A percentile compares a stretch with the other conserved stretches of the same genome.
phyloP scores from a whole-genome alignment of 306 rosid species.

The Cucurbita pepo region DNA sequence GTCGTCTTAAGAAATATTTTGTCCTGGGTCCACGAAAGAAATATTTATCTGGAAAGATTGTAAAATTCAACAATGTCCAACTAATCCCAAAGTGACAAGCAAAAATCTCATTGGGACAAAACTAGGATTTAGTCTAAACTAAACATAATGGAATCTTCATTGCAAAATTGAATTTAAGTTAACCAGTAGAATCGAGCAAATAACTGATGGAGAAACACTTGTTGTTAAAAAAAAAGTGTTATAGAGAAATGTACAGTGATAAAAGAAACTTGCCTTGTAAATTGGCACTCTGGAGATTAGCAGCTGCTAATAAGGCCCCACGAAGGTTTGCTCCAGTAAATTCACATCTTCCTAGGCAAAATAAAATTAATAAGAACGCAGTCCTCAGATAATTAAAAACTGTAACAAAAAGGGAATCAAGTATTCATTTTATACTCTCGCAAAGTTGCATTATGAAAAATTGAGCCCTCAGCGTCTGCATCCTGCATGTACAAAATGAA shows the following conservation, averaged over 20 bases:
- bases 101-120: background rate
- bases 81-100: background rate
- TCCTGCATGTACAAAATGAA: slow-evolving; percentile 34
- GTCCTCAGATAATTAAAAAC: slow-evolving; percentile 1
- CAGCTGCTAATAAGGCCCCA: slow-evolving; percentile 79
- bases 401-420: slow-evolving; percentile 2
- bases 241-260: background rate
- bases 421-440: slow-evolving; percentile 52
- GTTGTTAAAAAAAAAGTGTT: background rate
- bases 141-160: background rate
- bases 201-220: background rate
- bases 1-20: background rate
- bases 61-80: background rate
- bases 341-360: slow-evolving; percentile 86
- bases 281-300: slow-evolving; percentile 86
- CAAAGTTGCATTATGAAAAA: slow-evolving; percentile 75
- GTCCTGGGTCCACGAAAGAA: background rate
- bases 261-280: slow-evolving; percentile 54
- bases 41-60: background rate
- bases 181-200: background rate
- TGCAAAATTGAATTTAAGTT: background rate
- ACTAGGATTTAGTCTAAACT: background rate
- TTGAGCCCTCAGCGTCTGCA: slow-evolving; percentile 83
- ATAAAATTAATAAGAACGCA: slow-evolving; percentile 26
- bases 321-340: slow-evolving; percentile 94